These are phyloP conservation scores for Thalia dealbata DNA, from an alignment of 176 grass and related monocot genomes.

Conservation along the genomic window DNA sequence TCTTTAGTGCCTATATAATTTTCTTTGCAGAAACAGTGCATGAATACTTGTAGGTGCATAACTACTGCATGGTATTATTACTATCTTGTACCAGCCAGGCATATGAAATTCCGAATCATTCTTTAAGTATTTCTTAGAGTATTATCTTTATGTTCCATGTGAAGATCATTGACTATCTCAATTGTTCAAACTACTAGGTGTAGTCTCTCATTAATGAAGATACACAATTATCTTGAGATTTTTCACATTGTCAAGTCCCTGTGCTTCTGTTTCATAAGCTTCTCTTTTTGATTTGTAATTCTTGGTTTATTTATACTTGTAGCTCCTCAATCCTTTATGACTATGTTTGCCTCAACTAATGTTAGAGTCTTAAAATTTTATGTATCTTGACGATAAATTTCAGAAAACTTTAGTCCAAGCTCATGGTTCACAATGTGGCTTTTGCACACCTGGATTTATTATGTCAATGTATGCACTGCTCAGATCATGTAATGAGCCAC, in stretches of 20 bases:
- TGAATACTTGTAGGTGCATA: too few relatives aligned
- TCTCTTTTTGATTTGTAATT: not conserved
- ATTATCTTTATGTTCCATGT: not conserved
- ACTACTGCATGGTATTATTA: too few relatives aligned
- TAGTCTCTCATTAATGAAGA: not conserved
- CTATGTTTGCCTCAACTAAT: not conserved
- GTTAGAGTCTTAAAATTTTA: not conserved
- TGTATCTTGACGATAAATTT: constrained; percentile 8
- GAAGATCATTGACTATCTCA: not conserved
- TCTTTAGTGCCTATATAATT: constrained; percentile 22
- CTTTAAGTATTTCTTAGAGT: not conserved
- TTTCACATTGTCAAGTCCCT: not conserved
- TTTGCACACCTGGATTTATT: constrained; percentile 97
- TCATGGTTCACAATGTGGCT: constrained; percentile 97
- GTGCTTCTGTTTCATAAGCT: not conserved
- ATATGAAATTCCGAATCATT: too few relatives aligned
- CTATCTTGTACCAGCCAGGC: too few relatives aligned
- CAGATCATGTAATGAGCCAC: constrained; percentile 66
- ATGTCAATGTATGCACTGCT: constrained; percentile 96
- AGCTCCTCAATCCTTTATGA: not conserved
- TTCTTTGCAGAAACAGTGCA: too few relatives aligned
- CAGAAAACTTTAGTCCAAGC: constrained; percentile 73
- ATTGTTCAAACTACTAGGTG: not conserved
- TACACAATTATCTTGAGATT: not conserved
- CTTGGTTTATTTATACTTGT: not conserved